A percentile compares a stretch with the other conserved stretches of the same genome.
phyloP scores from a whole-genome alignment of 192 early-diverging fungal genomes.

The Oehlia diaphana region DNA sequence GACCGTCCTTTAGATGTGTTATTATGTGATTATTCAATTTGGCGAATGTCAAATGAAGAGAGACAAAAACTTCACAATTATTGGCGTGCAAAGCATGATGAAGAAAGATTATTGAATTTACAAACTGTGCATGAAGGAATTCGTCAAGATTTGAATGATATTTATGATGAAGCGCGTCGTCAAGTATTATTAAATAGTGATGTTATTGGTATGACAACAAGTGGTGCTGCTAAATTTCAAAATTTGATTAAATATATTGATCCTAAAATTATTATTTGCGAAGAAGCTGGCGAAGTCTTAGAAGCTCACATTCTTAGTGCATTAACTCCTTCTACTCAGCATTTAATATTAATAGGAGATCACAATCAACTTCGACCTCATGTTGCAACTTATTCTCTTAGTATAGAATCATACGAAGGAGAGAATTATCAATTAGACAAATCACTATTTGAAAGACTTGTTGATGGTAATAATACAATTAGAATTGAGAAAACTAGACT shows the following conservation, averaged over 20 bases:
- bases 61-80: slow-evolving; percentile 36
- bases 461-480: neutral
- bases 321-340: slow-evolving; percentile 44
- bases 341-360: slow-evolving; percentile 59
- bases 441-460: neutral
- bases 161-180: slow-evolving; percentile 35
- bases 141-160: slow-evolving; percentile 26
- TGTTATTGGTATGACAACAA: slow-evolving; percentile 61
- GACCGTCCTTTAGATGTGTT: slow-evolving; percentile 35
- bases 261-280: too few relatives aligned
- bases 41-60: slow-evolving; percentile 49
- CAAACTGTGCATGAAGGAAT: neutral
- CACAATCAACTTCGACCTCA: too few relatives aligned
- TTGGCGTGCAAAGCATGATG: slow-evolving; percentile 38
- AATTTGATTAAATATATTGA: slow-evolving; percentile 41
- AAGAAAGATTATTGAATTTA: slow-evolving; percentile 24
- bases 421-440: slow-evolving; percentile 16
- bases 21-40: slow-evolving; percentile 37
- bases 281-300: slow-evolving; percentile 61
- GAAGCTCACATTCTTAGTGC: slow-evolving; percentile 48
- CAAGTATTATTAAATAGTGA: slow-evolving; percentile 34
- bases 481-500: too few relatives aligned
- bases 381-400: neutral
- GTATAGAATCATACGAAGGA: slow-evolving; percentile 37
- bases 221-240: slow-evolving; percentile 54